A percentile compares a stretch with the other conserved stretches of the same genome.
Conservation (phyloP, 1,284 basidiomycete genomes). For the Meripilus lineatus region DNA sequence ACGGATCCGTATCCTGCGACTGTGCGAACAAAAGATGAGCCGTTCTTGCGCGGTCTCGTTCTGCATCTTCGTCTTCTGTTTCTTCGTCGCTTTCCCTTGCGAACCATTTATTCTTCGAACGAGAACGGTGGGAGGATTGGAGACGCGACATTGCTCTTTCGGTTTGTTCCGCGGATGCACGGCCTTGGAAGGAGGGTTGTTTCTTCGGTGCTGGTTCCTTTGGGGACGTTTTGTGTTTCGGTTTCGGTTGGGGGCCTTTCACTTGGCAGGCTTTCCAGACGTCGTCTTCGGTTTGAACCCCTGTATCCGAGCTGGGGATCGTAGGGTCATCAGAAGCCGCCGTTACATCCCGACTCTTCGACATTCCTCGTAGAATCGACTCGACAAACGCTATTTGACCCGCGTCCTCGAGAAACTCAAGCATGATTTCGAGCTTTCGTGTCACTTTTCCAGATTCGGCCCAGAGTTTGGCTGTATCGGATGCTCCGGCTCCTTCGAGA, state of each 20-base stretch:
- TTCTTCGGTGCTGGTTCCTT: not conserved
- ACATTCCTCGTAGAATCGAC: constrained; percentile 20
- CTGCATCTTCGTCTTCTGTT: constrained; percentile 21
- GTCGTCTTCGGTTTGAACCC: not conserved
- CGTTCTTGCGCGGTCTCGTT: constrained; percentile 17
- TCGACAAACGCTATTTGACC: no score
- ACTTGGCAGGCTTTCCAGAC: not conserved
- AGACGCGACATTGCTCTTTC: constrained; percentile 21
- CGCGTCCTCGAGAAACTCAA: constrained; percentile 35
- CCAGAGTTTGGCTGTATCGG: constrained; percentile 45
- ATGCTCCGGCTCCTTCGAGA: constrained; percentile 48
- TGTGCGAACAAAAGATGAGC: constrained; percentile 18
- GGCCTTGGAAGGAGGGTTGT: constrained; percentile 13
- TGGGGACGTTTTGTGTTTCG: not conserved
- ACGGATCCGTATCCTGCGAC: no score
- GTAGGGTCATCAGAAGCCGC: not conserved
- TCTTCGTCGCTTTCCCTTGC: constrained; percentile 20
- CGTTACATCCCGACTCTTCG: constrained; percentile 17
- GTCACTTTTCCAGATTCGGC: constrained; percentile 41
- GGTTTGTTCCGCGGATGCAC: constrained; percentile 18
- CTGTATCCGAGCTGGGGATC: not conserved
- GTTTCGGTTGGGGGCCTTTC: not conserved
- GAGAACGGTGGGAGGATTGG: not conserved
- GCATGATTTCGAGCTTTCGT: constrained; percentile 40
- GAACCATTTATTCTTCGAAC: not conserved